A percentile compares a stretch with the other conserved stretches of the same genome.
Conservation (phyloP, 176 grass and related monocot species). For the Aegilops speltoides region DNA sequence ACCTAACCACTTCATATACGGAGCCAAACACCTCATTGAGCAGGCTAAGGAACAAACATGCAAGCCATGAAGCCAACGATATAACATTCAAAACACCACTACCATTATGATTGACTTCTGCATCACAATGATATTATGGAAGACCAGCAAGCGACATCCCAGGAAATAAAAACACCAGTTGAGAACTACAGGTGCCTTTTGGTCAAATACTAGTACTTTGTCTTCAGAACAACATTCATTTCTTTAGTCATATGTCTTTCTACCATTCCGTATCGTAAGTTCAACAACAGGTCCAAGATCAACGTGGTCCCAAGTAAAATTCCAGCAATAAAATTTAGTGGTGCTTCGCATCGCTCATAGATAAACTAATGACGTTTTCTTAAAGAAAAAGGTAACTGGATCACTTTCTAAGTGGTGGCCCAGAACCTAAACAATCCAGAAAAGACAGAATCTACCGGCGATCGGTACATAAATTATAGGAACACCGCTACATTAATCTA, state of each 20-base stretch:
- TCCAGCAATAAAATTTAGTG: neutral
- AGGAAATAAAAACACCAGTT: neutral
- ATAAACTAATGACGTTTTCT: neutral
- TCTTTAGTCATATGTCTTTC: neutral
- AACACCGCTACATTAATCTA: constrained; percentile 15
- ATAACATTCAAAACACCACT: neutral
- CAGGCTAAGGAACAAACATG: neutral
- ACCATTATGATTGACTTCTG: neutral
- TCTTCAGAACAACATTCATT: neutral
- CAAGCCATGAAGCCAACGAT: neutral
- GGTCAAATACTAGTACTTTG: neutral
- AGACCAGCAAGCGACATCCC: neutral
- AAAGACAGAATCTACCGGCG: neutral
- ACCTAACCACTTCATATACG: neutral
- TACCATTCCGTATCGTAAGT: neutral
- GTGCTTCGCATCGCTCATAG: neutral
- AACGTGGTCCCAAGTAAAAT: neutral
- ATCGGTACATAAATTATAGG: constrained; percentile 14
- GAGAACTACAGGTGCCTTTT: neutral
- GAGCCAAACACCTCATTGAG: neutral
- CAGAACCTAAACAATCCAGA: neutral
- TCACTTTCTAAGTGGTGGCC: constrained; percentile 1
- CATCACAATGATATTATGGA: neutral
- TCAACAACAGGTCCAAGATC: constrained; percentile 2
- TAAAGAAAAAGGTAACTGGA: neutral